Conservation (phyloP, 768 basidiomycete genomes). For the Mycena metata region DNA sequence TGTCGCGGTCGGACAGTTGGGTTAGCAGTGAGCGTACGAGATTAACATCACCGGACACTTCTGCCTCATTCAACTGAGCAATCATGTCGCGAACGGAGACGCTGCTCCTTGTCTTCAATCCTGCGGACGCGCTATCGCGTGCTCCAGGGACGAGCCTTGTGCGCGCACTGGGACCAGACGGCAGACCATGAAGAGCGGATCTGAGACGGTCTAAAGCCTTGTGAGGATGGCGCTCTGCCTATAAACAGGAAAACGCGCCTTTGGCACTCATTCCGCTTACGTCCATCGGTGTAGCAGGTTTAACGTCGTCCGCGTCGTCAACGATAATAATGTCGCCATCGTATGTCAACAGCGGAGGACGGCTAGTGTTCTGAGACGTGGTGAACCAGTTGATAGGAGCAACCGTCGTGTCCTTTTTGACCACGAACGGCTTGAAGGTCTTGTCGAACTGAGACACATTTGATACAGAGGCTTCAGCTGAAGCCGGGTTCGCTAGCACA, state of each 20-base stretch:
- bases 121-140: conserved; percentile 28
- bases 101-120: conserved; percentile 54
- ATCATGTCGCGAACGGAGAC: conserved; percentile 64
- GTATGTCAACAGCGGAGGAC: conserved; percentile 32
- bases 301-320: conserved; percentile 54
- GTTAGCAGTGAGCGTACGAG: conserved; percentile 75
- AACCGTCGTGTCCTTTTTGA: conserved; percentile 80
- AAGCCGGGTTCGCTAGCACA: conserved; percentile 42
- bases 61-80: conserved; percentile 79
- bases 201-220: conserved; percentile 53
- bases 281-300: conserved; percentile 28
- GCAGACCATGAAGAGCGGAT: conserved; percentile 52
- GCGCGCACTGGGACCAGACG: conserved; percentile 36
- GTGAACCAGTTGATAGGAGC: conserved; percentile 83
- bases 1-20: conserved; percentile 70
- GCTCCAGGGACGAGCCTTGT: background rate
- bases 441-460: conserved; percentile 74
- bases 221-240: conserved; percentile 15
- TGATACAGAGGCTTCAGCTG: conserved; percentile 44
- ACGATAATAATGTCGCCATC: conserved; percentile 70
- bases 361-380: conserved; percentile 40
- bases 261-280: conserved; percentile 52
- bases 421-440: conserved; percentile 82
- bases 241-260: conserved; percentile 51
- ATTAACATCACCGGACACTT: conserved; percentile 78